Percentiles rank a stretch among this genome's conserved stretches.
These are phyloP conservation scores for Elymus sibiricus DNA, from an alignment of 176 grass and related monocot species.

Conservation along the genomic window DNA sequence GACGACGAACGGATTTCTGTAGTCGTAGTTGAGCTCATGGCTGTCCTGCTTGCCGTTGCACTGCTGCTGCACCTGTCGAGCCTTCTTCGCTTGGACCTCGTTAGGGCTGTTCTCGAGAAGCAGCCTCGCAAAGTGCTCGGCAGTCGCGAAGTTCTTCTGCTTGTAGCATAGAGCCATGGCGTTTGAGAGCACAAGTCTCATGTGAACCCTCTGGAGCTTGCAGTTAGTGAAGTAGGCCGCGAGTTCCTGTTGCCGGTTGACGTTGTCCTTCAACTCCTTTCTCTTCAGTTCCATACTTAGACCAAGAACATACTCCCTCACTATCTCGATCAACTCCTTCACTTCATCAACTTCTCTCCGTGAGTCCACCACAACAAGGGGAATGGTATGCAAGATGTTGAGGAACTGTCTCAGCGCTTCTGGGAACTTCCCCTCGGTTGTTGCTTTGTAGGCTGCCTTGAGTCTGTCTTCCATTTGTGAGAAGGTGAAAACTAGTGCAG, in stretches of 20 bases:
- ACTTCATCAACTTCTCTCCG: conserved; percentile 95
- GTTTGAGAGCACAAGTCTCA: conserved; percentile 70
- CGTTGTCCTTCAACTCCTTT: conserved; percentile 73
- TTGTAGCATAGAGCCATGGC: conserved; percentile 86
- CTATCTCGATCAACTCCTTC: conserved; percentile 93
- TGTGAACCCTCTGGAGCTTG: conserved; percentile 92
- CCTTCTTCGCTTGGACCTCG: conserved; percentile 76
- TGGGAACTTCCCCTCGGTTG: conserved; percentile 84
- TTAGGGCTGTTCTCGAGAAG: conserved; percentile 78
- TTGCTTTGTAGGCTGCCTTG: conserved; percentile 81
- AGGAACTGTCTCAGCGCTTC: conserved; percentile 88
- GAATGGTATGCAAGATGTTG: conserved; percentile 75
- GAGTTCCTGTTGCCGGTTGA: conserved; percentile 72
- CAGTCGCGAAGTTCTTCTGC: conserved; percentile 66
- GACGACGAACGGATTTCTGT: conserved; percentile 92
- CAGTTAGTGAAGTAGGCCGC: conserved; percentile 98
- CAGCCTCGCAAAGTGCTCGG: conserved; percentile 81
- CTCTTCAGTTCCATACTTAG: conserved; percentile 88
- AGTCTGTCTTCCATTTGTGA: conserved; percentile 90
- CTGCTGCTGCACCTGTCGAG: conserved; percentile 70
- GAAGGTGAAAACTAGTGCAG: conserved; percentile 85
- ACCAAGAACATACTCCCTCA: conserved; percentile 82
- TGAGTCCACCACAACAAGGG: conserved; percentile 81
- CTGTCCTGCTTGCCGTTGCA: conserved; percentile 56
- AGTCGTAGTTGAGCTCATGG: conserved; percentile 83